Evolutionary conservation across 2,329 filamentous ascomycete species (phyloP).

Genomic region (Pseudogymnoascus verrucosus): DNA sequence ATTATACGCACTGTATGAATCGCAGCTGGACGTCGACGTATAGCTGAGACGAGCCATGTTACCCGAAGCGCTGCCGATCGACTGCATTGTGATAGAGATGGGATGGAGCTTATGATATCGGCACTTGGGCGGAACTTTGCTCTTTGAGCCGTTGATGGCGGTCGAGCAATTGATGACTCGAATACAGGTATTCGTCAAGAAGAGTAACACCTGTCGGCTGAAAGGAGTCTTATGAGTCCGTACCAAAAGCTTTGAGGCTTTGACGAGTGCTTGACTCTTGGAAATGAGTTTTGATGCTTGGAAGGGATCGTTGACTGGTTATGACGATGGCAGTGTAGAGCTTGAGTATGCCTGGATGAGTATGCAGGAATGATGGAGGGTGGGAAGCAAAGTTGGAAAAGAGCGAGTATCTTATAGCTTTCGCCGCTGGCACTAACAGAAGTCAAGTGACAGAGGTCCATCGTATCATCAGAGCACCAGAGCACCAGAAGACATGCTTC

Average conservation of each 20-base stretch:
- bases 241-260: constrained; percentile 1
- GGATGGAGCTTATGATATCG: neutral
- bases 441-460: neutral
- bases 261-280: neutral
- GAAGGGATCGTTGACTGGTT: neutral
- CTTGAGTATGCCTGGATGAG: constrained; percentile 8
- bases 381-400: neutral
- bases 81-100: constrained; percentile 12
- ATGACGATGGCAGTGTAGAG: constrained; percentile 2
- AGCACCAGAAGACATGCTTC: neutral
- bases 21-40: neutral
- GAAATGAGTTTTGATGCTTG: constrained; percentile 3
- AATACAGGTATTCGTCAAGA: neutral
- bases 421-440: neutral
- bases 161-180: neutral
- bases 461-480: neutral
- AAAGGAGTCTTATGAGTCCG: neutral
- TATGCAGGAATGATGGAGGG: neutral
- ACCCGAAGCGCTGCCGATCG: constrained; percentile 10
- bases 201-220: neutral
- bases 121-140: neutral
- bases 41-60: constrained; percentile 12
- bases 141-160: neutral
- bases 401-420: neutral
- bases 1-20: constrained; percentile 4